Conservation (phyloP, 257 asterid species). For the Oldenlandia corymbosa region DNA sequence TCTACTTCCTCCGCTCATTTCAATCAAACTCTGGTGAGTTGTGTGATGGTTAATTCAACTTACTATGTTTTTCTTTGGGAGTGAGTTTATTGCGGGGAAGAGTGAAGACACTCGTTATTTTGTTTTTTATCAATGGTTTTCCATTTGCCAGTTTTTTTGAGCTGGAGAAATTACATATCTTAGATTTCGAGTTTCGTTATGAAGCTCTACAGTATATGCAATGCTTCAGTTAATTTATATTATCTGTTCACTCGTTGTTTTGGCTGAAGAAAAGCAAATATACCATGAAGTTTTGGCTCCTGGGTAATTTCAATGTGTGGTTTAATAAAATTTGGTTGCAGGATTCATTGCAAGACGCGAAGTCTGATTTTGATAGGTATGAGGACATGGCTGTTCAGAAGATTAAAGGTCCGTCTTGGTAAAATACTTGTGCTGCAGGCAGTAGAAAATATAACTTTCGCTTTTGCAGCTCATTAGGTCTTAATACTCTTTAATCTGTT, state of each 20-base stretch:
- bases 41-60: conserved; percentile 2
- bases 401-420: conserved; percentile 55
- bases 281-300: neutral
- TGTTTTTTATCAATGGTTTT: neutral
- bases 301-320: conserved; percentile 18
- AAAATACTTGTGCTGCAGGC: conserved; percentile 1
- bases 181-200: neutral
- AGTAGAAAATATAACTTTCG: neutral
- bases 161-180: neutral
- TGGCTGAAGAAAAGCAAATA: conserved; percentile 4
- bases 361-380: conserved; percentile 57
- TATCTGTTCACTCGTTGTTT: neutral
- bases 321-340: conserved; percentile 33
- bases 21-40: conserved; percentile 61
- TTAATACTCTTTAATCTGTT: conserved; percentile 7
- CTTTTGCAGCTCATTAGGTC: neutral
- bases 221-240: neutral
- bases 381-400: conserved; percentile 68
- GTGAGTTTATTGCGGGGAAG: no score
- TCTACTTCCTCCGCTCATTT: conserved; percentile 83
- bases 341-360: conserved; percentile 73
- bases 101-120: no score
- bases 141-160: neutral
- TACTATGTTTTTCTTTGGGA: no score
- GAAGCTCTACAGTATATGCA: neutral